phyloP scores from a whole-genome alignment of 164 flowering plant genomes.

The Umbellularia californica region DNA sequence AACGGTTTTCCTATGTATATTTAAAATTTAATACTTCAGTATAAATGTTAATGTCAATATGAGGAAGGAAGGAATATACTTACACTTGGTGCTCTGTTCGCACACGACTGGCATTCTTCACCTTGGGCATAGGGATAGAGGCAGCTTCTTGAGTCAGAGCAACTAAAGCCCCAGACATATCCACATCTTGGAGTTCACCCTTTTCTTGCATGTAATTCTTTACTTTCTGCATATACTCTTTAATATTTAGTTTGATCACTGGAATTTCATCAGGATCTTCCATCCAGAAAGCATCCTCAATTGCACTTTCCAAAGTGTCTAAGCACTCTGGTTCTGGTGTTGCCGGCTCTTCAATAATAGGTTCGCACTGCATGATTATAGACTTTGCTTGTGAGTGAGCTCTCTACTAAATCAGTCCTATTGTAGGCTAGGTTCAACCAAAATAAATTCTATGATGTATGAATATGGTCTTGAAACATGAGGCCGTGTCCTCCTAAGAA shows the following conservation, averaged over 20 bases:
- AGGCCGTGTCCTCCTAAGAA: too few species aligned
- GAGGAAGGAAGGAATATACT: conserved; percentile 8
- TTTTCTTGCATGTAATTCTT: conserved; percentile 55
- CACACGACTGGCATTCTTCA: conserved; percentile 45
- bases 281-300: conserved; percentile 45
- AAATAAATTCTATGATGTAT: too few species aligned
- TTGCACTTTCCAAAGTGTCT: too few species aligned
- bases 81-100: conserved; percentile 64
- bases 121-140: conserved; percentile 49
- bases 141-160: conserved; percentile 46
- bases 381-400: too few species aligned
- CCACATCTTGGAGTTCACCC: conserved; percentile 60
- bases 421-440: too few species aligned
- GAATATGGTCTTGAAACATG: too few species aligned
- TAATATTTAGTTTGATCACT: conserved; percentile 61
- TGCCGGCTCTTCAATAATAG: too few species aligned
- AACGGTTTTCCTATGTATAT: neutral
- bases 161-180: conserved; percentile 71
- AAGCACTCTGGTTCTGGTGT: too few species aligned
- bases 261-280: conserved; percentile 85
- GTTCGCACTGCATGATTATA: too few species aligned
- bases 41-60: too few species aligned
- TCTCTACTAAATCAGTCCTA: too few species aligned
- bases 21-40: neutral
- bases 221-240: conserved; percentile 55